Evolutionary conservation across 192 early-diverging fungal genomes (phyloP).

Genomic region (Mortierella antarctica): DNA sequence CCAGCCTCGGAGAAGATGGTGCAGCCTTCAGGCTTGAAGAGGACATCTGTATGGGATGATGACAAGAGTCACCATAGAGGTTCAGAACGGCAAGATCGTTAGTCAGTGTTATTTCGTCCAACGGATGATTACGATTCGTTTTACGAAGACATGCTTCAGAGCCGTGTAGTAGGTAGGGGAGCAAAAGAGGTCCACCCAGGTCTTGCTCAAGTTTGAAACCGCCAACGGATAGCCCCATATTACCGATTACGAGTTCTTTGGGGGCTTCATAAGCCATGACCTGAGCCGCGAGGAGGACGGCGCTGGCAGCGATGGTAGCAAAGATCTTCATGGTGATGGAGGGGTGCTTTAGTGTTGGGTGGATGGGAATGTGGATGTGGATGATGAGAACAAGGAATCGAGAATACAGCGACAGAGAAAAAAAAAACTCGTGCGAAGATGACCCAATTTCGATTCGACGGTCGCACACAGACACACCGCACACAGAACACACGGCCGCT

Average conservation of each 20-base stretch:
- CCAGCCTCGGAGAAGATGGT: slow-evolving; percentile 24
- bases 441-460: no score
- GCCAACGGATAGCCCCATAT: not conserved
- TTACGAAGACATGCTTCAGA: no score
- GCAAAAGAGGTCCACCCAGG: not conserved
- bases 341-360: not conserved
- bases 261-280: slow-evolving; percentile 48
- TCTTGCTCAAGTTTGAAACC: no score
- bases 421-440: not conserved
- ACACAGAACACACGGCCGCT: no score
- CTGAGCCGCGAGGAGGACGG: slow-evolving; percentile 37
- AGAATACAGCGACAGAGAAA: not conserved
- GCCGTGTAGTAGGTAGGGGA: not conserved
- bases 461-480: no score
- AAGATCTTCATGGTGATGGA: slow-evolving; percentile 42
- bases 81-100: not conserved
- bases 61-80: not conserved
- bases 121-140: no score
- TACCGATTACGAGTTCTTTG: slow-evolving; percentile 34
- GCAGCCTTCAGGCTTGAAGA: slow-evolving; percentile 37
- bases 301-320: slow-evolving; percentile 35
- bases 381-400: slow-evolving; percentile 10
- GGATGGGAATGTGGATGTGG: slow-evolving; percentile 11
- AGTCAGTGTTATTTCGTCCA: not conserved
- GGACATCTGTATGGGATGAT: slow-evolving; percentile 12